Percentiles rank a stretch among this genome's conserved stretches.
Evolutionary conservation across 139 green algal species (phyloP).

Genomic region (Chlorella sp.): DNA sequence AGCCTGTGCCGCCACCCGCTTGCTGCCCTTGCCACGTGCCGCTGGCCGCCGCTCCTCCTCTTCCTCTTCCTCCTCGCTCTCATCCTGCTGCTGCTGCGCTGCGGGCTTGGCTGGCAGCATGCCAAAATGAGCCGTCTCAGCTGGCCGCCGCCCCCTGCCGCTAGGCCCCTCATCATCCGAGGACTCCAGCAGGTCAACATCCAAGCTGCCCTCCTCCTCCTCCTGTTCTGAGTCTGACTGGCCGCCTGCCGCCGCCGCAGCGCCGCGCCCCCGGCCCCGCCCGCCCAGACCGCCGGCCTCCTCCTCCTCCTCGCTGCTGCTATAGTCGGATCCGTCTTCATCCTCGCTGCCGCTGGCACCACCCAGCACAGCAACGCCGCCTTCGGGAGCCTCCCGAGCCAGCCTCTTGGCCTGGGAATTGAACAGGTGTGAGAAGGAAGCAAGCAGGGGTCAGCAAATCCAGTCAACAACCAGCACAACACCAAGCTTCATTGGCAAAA

Average conservation of each 20-base stretch:
- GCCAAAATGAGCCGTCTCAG: conserved; percentile 50
- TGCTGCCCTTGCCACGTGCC: conserved; percentile 4
- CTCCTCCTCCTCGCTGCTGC: not conserved
- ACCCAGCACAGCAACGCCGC: not conserved
- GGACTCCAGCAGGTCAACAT: conserved; percentile 26
- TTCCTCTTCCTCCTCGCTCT: not conserved
- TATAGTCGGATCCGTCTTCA: not conserved
- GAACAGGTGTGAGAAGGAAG: too few relatives aligned
- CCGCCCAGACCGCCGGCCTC: not conserved
- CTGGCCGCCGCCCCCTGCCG: not conserved
- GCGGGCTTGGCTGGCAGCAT: conserved; percentile 43
- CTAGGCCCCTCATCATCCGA: conserved; percentile 26
- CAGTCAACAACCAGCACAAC: not conserved
- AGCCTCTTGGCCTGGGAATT: conserved; percentile 35
- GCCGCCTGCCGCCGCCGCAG: not conserved
- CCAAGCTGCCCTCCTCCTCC: not conserved
- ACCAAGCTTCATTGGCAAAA: too few relatives aligned
- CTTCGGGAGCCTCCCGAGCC: conserved; percentile 25
- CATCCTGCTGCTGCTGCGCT: not conserved
- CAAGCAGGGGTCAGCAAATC: not conserved
- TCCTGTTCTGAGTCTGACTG: conserved; percentile 2
- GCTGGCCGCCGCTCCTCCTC: not conserved
- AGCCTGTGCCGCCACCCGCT: not conserved
- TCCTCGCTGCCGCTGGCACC: conserved; percentile 8
- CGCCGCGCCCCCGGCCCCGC: not conserved